Conservation (phyloP, 768 basidiomycete species). For the Suillus sp. region DNA sequence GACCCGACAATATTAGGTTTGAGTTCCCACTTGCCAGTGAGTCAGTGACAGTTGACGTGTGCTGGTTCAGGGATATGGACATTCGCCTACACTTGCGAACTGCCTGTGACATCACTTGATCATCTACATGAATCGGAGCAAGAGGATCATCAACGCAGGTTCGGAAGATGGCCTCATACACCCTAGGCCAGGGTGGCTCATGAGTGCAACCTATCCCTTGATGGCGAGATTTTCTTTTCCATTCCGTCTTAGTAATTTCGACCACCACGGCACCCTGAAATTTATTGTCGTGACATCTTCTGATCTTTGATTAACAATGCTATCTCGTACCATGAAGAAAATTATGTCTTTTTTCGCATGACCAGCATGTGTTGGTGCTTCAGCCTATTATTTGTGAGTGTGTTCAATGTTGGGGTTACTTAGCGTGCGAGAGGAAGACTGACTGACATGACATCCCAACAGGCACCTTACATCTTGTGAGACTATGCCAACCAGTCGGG, state of each 20-base stretch:
- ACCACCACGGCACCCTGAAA: too few species aligned
- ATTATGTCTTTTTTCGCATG: neutral
- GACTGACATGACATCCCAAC: neutral
- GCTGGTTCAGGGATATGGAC: neutral
- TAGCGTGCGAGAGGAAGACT: neutral
- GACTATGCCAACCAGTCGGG: neutral
- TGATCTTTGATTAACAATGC: too few species aligned
- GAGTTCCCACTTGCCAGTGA: neutral
- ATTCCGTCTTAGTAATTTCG: neutral
- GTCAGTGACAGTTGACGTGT: neutral
- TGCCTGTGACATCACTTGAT: neutral
- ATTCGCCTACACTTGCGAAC: neutral
- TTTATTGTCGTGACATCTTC: neutral
- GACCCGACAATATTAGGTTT: neutral
- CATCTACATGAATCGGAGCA: neutral
- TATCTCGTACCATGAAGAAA: neutral
- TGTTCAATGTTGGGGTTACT: neutral
- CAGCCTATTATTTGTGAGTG: neutral
- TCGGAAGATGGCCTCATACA: neutral
- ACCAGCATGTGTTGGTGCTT: neutral
- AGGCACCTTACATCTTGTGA: neutral
- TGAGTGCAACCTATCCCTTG: neutral
- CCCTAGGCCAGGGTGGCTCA: neutral
- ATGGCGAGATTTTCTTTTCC: neutral
- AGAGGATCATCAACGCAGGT: neutral